Base-by-base conservation (phyloP, 345 rosid species). In the Gossypium australe region DNA sequence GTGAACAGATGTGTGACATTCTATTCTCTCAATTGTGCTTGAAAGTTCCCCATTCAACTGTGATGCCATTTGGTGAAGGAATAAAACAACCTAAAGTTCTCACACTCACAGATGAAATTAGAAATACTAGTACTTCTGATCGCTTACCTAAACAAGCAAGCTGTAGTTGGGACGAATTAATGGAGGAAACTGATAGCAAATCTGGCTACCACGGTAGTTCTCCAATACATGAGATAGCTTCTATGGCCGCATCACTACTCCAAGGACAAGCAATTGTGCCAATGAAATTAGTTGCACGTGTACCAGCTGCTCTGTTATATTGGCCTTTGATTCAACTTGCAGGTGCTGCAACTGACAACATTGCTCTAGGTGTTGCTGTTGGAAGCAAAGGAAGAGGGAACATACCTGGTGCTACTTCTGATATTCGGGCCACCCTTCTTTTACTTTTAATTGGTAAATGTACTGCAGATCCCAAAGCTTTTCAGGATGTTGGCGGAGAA, bases 341-440 rank as follows among this genome's bases (percentile, higher is more conserved):
- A 61, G 90, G 93, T 81, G 99, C 99, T 60, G 97, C 97, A 63
- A 88, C 98, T 45, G 98, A 93, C 80, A 90, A 95, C 80, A 90
- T 95, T 44, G 87, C 98, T 53, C 83, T 93, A 79, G 97, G 98
- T 78, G 92, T 95, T 47, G 97, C 99, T 22, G 99, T 95, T 82
- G 99, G 98, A 80, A 95, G 99, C 82, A 93, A 95, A 84, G 99
- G 99, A 82, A 90, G 93, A 82, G 99, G 99, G 79, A 93, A 93
- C 75, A 82, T 95, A 77, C 97, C 98, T 61, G 99, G 99, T 75
- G 93, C 97, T 52, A 94, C 93, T 72, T 90, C 99, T 25, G 99
- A 95, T 80, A 95, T 95, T 56, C 89, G 98, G 78, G 97, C 98
- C 74, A 85, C 98, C 60, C 87, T 95, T 78, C 82, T 95, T 53